A percentile compares a stretch with the other conserved stretches of the same genome.
Conservation (phyloP, 257 asterid species). For the Nicotiana obtusifolia region DNA sequence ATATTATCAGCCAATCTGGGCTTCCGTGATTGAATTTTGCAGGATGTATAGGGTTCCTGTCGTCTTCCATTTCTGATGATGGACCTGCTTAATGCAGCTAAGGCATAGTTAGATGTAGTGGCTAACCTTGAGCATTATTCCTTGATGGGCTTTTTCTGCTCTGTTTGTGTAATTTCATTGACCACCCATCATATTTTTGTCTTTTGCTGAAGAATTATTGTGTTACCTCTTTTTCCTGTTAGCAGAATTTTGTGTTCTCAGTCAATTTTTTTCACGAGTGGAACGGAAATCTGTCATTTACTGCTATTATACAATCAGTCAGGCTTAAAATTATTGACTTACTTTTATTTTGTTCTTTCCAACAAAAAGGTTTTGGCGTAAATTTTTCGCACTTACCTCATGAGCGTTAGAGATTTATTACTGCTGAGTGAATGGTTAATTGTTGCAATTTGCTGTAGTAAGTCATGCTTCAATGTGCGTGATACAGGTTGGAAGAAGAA, state of each 20-base stretch:
- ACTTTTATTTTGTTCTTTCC: not conserved
- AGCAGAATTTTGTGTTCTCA: not conserved
- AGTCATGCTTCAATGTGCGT: conserved; percentile 6
- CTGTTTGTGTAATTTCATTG: not conserved
- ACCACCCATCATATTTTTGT: not conserved
- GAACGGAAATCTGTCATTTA: not conserved
- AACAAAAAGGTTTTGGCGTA: not conserved
- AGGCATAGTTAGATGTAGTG: not conserved
- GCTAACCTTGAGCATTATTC: not conserved
- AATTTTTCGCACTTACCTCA: not conserved
- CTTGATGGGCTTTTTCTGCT: not conserved
- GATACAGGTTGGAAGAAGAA: conserved; percentile 72
- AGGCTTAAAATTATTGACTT: not conserved
- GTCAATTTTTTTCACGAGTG: not conserved
- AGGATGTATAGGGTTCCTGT: not conserved
- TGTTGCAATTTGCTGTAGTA: not conserved
- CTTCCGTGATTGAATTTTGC: not conserved
- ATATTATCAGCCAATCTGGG: not conserved
- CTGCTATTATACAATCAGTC: not conserved
- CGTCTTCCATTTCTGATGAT: not conserved
- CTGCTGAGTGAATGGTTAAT: not conserved
- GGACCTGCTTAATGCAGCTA: conserved; percentile 1
- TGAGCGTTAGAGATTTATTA: not conserved
- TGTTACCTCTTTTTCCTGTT: not conserved
- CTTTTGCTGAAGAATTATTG: not conserved